Conservation (phyloP, 805 yeast species). For the Teunomyces cretensis region DNA sequence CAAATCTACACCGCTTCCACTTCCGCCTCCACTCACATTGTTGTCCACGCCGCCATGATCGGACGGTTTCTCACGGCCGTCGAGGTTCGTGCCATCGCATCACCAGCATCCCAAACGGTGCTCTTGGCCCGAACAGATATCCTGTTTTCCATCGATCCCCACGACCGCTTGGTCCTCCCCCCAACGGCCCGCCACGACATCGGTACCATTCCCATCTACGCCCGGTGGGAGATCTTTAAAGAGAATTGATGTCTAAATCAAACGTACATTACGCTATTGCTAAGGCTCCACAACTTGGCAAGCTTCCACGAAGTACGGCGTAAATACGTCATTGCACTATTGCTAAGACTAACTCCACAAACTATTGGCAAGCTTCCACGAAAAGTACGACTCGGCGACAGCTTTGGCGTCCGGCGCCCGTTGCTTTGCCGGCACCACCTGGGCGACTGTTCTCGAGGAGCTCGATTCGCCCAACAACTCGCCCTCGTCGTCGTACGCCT, state of each 20-base stretch:
- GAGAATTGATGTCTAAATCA: background rate
- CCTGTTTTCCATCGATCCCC: conserved; percentile 3
- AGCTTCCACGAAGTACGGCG: background rate
- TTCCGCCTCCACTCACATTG: conserved; percentile 3
- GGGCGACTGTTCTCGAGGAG: background rate
- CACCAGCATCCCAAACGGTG: background rate
- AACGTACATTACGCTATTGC: background rate
- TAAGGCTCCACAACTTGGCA: background rate
- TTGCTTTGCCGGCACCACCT: background rate
- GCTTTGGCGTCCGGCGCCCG: background rate
- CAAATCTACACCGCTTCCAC: background rate
- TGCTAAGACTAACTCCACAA: too few relatives aligned
- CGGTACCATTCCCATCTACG: too few relatives aligned
- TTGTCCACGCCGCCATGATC: background rate
- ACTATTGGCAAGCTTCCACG: background rate
- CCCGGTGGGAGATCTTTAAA: too few relatives aligned
- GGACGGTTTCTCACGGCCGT: conserved; percentile 11
- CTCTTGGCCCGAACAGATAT: conserved; percentile 8
- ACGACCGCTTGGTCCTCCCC: conserved; percentile 7
- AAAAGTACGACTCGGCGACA: background rate
- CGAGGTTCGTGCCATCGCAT: conserved; percentile 1
- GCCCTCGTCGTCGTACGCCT: conserved; percentile 14
- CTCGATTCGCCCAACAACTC: conserved; percentile 13
- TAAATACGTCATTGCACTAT: too few relatives aligned
- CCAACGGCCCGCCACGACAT: too few relatives aligned